Base-by-base conservation (phyloP, 2,329 filamentous ascomycete genomes). In the Phyllosticta citriasiana region DNA sequence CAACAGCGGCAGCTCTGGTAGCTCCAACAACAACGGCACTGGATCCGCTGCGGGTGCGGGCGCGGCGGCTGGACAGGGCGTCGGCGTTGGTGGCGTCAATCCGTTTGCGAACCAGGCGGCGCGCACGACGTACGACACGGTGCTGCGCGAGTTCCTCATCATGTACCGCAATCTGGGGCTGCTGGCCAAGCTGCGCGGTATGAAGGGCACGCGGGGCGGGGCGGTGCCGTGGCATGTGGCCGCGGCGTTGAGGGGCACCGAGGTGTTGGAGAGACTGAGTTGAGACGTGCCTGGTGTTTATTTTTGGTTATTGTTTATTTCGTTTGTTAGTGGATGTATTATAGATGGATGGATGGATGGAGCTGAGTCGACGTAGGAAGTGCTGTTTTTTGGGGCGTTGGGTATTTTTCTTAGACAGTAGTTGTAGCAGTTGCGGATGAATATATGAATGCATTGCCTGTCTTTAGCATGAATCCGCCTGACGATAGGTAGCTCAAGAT, bases 201-300 rank as follows among this genome's bases (percentile, higher is more conserved):
- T 68, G 80, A 84, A 67, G 73, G 79, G 63, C 77, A 84, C 63
- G 59, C 79, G 76, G 56, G 84, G 86, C 68, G 76, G 75, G 16
- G 79, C 85, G n/a, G 76, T 88, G 67, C 89, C 89, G 19, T 90
- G 89, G 87, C 89, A 93, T 77, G 77, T 93, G 63, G 86, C 84
- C 12, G 86, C 83, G 19, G 88, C 85, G 2, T 82, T 88, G 72
- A 87, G 87, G 73, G 87, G 83, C 2, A 84, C 85, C 3, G 78
- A 83, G 70, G 86, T 82, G 22, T 72, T 93, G 69, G 68, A 67
- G 30, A 65, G 53, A 55, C n/a, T 65, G 63, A 61, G 57, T 55
- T n/a, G 57, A 55, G 27, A 7, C 27, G 27, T 8, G 27, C 27
- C 7, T 30, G 27, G 27, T 30, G 27, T 6, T 30, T 30, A 7